Percentiles rank a stretch among this genome's conserved stretches.
Evolutionary conservation across 2,329 filamentous ascomycete genomes (phyloP).

Genomic region (Thielaviopsis populi): DNA sequence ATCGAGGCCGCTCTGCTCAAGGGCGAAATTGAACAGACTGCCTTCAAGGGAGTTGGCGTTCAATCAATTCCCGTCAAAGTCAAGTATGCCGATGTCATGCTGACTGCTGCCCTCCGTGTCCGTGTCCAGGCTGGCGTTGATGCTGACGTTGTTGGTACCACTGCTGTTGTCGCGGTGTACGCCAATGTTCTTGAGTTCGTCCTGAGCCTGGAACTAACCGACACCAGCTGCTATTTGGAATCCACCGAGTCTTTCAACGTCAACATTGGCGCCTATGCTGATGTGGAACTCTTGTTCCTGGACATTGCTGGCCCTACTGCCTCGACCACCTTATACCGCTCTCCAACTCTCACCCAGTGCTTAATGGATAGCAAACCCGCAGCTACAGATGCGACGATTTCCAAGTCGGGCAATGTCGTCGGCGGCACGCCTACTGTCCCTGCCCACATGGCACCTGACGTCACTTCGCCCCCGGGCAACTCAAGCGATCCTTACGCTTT

Average conservation of each 20-base stretch:
- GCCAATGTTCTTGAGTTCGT: constrained; percentile 41
- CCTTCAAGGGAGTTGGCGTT: constrained; percentile 31
- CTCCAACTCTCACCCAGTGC: constrained; percentile 27
- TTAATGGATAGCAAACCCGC: constrained; percentile 18
- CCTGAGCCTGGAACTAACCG: constrained; percentile 25
- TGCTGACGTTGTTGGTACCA: constrained; percentile 27
- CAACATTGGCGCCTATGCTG: constrained; percentile 27
- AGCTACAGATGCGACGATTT: constrained; percentile 5
- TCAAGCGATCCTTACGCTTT: neutral
- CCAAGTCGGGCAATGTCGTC: neutral
- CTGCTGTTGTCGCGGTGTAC: constrained; percentile 32
- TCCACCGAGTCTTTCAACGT: constrained; percentile 26
- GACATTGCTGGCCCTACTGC: constrained; percentile 28
- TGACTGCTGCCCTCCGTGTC: constrained; percentile 36
- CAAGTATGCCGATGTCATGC: constrained; percentile 30
- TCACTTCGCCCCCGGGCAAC: neutral
- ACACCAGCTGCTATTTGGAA: constrained; percentile 25
- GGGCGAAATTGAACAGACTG: constrained; percentile 31
- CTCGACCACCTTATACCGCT: constrained; percentile 27
- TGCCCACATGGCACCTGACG: too few relatives aligned
- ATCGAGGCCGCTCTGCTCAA: constrained; percentile 29
- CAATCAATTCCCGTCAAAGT: constrained; percentile 34
- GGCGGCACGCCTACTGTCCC: neutral
- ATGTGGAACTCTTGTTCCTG: constrained; percentile 26
- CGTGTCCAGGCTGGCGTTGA: constrained; percentile 32